Evolutionary conservation across 164 flowering plant species (phyloP).

Genomic region (Vitis rupestris): DNA sequence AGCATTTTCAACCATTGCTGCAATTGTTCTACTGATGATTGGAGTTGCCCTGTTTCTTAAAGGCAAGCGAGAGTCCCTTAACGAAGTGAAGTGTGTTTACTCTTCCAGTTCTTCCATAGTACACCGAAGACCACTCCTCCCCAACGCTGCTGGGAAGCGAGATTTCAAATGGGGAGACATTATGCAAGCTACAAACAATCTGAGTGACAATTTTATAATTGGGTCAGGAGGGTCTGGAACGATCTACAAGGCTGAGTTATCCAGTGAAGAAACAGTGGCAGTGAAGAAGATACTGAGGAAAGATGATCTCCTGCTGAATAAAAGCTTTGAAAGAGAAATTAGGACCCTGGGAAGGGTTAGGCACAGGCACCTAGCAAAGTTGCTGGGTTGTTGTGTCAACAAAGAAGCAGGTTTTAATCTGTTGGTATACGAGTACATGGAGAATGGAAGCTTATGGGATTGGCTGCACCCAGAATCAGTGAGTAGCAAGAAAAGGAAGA

Average conservation of each 20-base stretch:
- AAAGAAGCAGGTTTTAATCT: constrained; percentile 50
- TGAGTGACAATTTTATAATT: constrained; percentile 69
- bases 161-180: constrained; percentile 85
- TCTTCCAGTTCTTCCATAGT: constrained; percentile 71
- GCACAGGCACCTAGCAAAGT: constrained; percentile 91
- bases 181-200: constrained; percentile 81
- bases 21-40: constrained; percentile 40
- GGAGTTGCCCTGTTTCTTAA: constrained; percentile 39
- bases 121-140: constrained; percentile 47
- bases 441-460: constrained; percentile 94
- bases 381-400: constrained; percentile 72
- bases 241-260: constrained; percentile 72
- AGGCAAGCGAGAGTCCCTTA: constrained; percentile 29
- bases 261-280: constrained; percentile 71
- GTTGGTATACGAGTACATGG: constrained; percentile 93
- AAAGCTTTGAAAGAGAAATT: constrained; percentile 83
- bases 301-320: constrained; percentile 58
- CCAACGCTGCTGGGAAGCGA: constrained; percentile 33
- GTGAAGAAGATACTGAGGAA: constrained; percentile 75
- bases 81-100: constrained; percentile 37
- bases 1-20: constrained; percentile 46
- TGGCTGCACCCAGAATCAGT: constrained; percentile 62
- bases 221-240: constrained; percentile 96
- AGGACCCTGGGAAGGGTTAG: constrained; percentile 84
- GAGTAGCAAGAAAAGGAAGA: constrained; percentile 45